Percentiles rank a stretch among this genome's conserved stretches.
These are phyloP conservation scores for Jacaranda mimosifolia DNA, from an alignment of 257 asterid species.

Conservation along the genomic window DNA sequence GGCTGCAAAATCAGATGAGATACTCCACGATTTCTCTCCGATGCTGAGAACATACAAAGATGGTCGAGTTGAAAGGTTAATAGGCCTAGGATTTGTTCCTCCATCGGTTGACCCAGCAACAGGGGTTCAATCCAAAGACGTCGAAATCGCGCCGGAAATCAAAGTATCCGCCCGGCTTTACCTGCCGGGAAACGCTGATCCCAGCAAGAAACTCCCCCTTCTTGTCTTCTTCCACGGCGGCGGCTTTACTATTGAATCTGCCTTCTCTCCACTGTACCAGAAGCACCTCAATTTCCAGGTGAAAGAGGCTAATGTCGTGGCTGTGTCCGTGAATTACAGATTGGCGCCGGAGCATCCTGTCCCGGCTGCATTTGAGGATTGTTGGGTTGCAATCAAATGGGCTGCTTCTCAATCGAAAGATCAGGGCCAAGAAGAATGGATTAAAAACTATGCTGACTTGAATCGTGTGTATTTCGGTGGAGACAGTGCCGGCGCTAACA, in stretches of 20 bases:
- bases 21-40: conserved; percentile 50
- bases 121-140: conserved; percentile 59
- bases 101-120: conserved; percentile 53
- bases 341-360: conserved; percentile 66
- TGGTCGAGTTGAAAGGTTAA: conserved; percentile 52
- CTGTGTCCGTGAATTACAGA: conserved; percentile 63
- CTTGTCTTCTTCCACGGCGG: conserved; percentile 77
- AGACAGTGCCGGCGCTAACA: conserved; percentile 68
- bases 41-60: conserved; percentile 49
- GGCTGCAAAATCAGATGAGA: conserved; percentile 32
- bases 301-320: conserved; percentile 47
- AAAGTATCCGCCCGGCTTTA: conserved; percentile 52
- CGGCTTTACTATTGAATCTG: conserved; percentile 52
- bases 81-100: conserved; percentile 27
- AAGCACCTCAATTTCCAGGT: conserved; percentile 42
- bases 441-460: conserved; percentile 49
- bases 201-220: conserved; percentile 50
- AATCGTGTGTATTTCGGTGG: conserved; percentile 57
- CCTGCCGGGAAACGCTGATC: conserved; percentile 41
- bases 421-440: conserved; percentile 37
- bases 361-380: conserved; percentile 64
- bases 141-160: conserved; percentile 36
- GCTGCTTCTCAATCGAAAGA: conserved; percentile 39
- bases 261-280: conserved; percentile 51
- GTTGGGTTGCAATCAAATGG: conserved; percentile 67